Base-by-base conservation (phyloP, 2,329 filamentous ascomycete genomes). In the Xylaria polymorpha region DNA sequence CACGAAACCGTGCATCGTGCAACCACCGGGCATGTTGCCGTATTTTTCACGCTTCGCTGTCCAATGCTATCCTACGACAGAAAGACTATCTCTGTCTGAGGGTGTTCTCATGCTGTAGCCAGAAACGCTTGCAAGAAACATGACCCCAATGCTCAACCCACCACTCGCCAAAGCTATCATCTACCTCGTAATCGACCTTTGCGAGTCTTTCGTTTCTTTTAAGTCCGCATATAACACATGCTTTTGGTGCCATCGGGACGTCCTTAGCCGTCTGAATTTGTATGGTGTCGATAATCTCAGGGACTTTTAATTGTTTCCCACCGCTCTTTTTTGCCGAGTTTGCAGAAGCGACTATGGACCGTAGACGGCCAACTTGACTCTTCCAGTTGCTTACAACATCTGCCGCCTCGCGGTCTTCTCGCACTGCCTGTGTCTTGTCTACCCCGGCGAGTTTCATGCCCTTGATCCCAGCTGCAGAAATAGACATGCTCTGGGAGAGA, bases 131-230 rank as follows among this genome's bases (percentile, higher is more conserved):
- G 81, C 95, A 98, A 22, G 88, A 87, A 70, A 88, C 84, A 80
- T 94, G 92, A 0, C 91, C 93, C 91, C 94, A 94, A 79, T 95
- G 91, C 55, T 98, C 94, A 50, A 92, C 85, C 95, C 95, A 98
- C 93, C 94, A 98, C 82, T 98, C 95, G 14, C 94, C 94, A 83
- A 98, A 98, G 79, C 92, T 94, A 79, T 98, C 95, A 75, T 95
- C 90, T 9, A 97, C 89, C 32, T 90, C 86, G 61, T 90, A 83
- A 76, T 97, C 94, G 41, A 96, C 87, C 76, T 90, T 93, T 22
- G 83, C 80, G 12, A 98, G 85, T 59, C 95, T 87, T 81, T 98
- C 95, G 48, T 97, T 94, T 72, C 95, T 85, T 82, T 93, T 96
- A 72, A 98, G 81, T 0, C 95, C 95, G 80, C 95, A 98, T 39